These are phyloP conservation scores for Coniochaeta hoffmannii DNA, from an alignment of 2,329 filamentous ascomycete species.

Conservation along the genomic window DNA sequence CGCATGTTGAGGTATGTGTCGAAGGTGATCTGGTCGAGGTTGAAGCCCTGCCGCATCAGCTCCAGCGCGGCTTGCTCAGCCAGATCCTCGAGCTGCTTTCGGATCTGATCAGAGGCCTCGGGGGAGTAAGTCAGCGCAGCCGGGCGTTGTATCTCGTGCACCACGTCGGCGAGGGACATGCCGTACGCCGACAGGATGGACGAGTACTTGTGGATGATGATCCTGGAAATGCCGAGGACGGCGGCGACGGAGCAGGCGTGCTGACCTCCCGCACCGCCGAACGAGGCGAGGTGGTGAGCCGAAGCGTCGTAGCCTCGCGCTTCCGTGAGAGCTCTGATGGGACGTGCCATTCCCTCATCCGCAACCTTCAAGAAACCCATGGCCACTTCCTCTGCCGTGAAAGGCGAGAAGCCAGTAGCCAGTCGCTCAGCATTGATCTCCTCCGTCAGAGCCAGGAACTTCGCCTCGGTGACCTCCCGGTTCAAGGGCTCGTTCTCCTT, in stretches of 20 bases:
- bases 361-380: constrained; percentile 65
- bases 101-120: constrained; percentile 18
- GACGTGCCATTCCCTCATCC: constrained; percentile 63
- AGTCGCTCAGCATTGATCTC: constrained; percentile 52
- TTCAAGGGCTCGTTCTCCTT: constrained; percentile 62
- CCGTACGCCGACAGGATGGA: constrained; percentile 64
- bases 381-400: constrained; percentile 60
- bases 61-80: background rate
- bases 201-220: constrained; percentile 62
- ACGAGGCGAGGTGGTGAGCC: constrained; percentile 61
- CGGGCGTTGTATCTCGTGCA: constrained; percentile 62
- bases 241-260: constrained; percentile 63
- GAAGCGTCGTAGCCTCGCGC: constrained; percentile 64
- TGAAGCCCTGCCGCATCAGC: constrained; percentile 1
- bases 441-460: constrained; percentile 56
- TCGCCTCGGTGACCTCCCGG: constrained; percentile 49
- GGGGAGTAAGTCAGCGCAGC: constrained; percentile 34
- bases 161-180: constrained; percentile 65
- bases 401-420: constrained; percentile 25
- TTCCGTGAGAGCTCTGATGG: constrained; percentile 64
- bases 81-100: background rate
- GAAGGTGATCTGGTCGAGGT: background rate
- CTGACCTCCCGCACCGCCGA: constrained; percentile 66
- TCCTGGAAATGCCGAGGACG: constrained; percentile 61
- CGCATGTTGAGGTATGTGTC: constrained; percentile 5